These are phyloP conservation scores for Tetradesmus lagerheimii DNA, from an alignment of 139 green algal species.

Conservation along the genomic window DNA sequence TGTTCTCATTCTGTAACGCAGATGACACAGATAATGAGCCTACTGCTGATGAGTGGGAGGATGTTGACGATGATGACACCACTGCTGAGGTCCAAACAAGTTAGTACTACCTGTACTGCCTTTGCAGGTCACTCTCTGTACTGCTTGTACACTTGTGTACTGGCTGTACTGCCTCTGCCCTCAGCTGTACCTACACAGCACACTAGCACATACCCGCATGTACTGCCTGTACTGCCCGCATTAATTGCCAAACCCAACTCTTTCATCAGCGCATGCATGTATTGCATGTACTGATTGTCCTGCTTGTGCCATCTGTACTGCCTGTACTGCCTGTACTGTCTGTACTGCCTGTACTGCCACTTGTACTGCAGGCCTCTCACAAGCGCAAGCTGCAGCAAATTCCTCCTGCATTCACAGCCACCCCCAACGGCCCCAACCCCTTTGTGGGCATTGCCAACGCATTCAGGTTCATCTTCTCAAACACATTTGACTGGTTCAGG, in stretches of 20 bases:
- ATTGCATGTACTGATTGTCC: too few species aligned
- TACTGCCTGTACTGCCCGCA: neutral
- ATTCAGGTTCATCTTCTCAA: conserved; percentile 44
- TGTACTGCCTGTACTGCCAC: neutral
- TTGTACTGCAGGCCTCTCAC: neutral
- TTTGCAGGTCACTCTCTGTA: too few species aligned
- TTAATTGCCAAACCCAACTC: too few species aligned
- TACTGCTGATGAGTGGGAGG: neutral
- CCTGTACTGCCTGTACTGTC: neutral
- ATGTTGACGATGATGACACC: neutral
- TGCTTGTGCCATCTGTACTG: neutral
- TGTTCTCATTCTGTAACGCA: too few species aligned
- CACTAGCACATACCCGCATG: neutral
- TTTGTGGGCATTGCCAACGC: conserved; percentile 2
- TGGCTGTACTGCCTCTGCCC: too few species aligned
- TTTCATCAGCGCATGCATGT: too few species aligned
- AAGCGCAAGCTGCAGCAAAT: neutral
- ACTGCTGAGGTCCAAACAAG: neutral
- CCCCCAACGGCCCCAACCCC: neutral
- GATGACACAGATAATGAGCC: too few species aligned
- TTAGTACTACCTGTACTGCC: neutral
- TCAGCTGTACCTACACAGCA: too few species aligned
- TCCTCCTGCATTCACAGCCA: neutral
- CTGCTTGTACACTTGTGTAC: too few species aligned
- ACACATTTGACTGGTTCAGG: conserved; percentile 48